Evolutionary conservation across 2,329 filamentous ascomycete species (phyloP), one percentile per base, ranked within the genome.

Genomic region (Penicillium sp.): DNA sequence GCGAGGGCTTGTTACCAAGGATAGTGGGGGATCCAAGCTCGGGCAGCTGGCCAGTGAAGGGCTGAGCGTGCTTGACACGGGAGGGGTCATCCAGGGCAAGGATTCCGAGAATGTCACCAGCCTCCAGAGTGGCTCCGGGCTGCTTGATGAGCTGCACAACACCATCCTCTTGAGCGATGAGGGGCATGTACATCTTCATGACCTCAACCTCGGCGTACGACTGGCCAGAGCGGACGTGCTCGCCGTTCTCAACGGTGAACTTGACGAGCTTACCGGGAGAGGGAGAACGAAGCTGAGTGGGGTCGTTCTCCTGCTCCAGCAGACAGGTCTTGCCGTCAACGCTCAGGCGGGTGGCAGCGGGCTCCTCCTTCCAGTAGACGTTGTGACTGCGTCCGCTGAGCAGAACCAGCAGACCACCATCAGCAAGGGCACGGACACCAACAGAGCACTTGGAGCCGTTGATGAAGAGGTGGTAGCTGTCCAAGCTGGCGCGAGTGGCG

Each of bases 121-220:
- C 94, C 75, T 97, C 92, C 45, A 99, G 88, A 16, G 92, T 95
- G n/a, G 94, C 90, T 73, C 94, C 94, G 59, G 94, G 94, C 79
- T 97, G 94, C 85, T 99, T 99, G 82, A 99, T 96, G 67, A 99
- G 85, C 79, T 97, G 94, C 53, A 99, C 93, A 50, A 96, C 84
- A 80, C 94, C 94, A 67, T 96, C 94, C 75, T 99, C 94, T 71
- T 92, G 88, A 3, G 94, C 90, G 57, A 99, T 84, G 51, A 99
- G 83, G 68, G 94, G 94, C 94, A 99, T 99, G 83, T 97, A 97
- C 94, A 99, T 99, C 84, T 99, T 99, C 94, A 99, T 99, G 77
- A 99, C 94, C 78, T 99, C 94, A 39, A 99, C 93, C 75, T 99
- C 94, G 52, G 94, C 94, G 70, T 92, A 99, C 32, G 93, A 82